phyloP scores from a whole-genome alignment of 1,284 basidiomycete species.

The Ganoderma meredithae region DNA sequence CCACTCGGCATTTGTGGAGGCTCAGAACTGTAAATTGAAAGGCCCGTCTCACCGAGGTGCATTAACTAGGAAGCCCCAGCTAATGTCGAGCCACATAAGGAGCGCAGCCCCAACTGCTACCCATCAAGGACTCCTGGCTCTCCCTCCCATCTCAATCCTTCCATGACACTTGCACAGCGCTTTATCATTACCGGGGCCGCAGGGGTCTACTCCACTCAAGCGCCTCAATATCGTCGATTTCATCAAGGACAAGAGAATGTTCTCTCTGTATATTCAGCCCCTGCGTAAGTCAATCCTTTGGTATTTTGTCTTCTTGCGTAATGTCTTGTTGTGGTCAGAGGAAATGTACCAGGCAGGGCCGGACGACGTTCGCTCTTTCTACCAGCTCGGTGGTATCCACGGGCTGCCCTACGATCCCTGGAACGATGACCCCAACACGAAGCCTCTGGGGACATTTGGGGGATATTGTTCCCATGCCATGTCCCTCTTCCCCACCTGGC shows the following conservation, averaged over 20 bases:
- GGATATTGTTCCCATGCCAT: constrained; percentile 33
- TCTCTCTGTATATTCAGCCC: constrained; percentile 8
- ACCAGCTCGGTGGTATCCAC: constrained; percentile 16
- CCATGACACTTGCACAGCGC: neutral
- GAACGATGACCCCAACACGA: constrained; percentile 1
- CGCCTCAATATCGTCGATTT: constrained; percentile 12
- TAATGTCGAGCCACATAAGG: too few species aligned
- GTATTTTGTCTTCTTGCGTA: neutral
- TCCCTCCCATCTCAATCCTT: too few species aligned
- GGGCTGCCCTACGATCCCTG: constrained; percentile 17
- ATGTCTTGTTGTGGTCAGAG: neutral
- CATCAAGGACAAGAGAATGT: constrained; percentile 9
- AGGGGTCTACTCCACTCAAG: neutral
- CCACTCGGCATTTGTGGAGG: too few species aligned
- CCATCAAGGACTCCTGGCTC: too few species aligned
- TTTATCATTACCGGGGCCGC: constrained; percentile 1
- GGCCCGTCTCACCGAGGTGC: too few species aligned
- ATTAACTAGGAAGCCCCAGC: too few species aligned
- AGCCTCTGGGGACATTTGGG: neutral
- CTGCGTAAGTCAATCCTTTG: neutral
- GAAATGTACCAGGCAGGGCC: constrained; percentile 1
- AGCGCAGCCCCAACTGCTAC: too few species aligned
- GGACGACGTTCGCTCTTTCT: constrained; percentile 4
- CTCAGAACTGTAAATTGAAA: too few species aligned
- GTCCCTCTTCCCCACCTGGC: constrained; percentile 36